A percentile compares a stretch with the other conserved stretches of the same genome.
Conservation (phyloP, 2,329 filamentous ascomycete species). For the Ceratocystiopsis minuta region DNA sequence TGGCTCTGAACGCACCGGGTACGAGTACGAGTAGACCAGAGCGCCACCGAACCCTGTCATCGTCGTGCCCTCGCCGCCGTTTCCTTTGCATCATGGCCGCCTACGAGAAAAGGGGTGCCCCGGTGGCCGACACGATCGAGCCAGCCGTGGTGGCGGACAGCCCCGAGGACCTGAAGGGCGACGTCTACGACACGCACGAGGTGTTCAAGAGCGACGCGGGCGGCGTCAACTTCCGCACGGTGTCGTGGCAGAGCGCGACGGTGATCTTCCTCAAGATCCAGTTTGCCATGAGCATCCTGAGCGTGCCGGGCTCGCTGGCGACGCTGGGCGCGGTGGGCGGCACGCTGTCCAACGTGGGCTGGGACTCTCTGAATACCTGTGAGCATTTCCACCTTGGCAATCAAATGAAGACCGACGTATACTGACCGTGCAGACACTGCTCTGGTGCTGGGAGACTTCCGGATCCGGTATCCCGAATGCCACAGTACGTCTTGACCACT, state of each 20-base stretch:
- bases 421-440: slow-evolving; percentile 13
- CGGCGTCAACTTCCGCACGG: slow-evolving; percentile 24
- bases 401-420: too few species aligned
- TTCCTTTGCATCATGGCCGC: neutral
- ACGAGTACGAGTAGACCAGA: too few species aligned
- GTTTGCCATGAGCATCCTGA: slow-evolving; percentile 10
- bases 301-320: slow-evolving; percentile 37
- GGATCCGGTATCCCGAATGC: slow-evolving; percentile 20
- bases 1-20: too few species aligned
- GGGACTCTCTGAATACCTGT: slow-evolving; percentile 4
- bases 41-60: too few species aligned
- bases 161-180: neutral
- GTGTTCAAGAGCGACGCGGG: slow-evolving; percentile 26
- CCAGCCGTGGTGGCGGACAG: neutral
- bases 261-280: slow-evolving; percentile 28
- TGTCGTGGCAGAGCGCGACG: slow-evolving; percentile 28
- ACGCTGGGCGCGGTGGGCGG: slow-evolving; percentile 67
- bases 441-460: slow-evolving; percentile 22
- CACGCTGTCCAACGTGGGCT: slow-evolving; percentile 62
- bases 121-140: neutral
- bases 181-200: slow-evolving; percentile 11
- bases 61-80: too few species aligned
- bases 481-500: slow-evolving; percentile 12
- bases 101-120: neutral
- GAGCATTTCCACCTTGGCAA: neutral